Base-by-base conservation (phyloP, 2,329 filamentous ascomycete species). In the Fusarium robinianum region DNA sequence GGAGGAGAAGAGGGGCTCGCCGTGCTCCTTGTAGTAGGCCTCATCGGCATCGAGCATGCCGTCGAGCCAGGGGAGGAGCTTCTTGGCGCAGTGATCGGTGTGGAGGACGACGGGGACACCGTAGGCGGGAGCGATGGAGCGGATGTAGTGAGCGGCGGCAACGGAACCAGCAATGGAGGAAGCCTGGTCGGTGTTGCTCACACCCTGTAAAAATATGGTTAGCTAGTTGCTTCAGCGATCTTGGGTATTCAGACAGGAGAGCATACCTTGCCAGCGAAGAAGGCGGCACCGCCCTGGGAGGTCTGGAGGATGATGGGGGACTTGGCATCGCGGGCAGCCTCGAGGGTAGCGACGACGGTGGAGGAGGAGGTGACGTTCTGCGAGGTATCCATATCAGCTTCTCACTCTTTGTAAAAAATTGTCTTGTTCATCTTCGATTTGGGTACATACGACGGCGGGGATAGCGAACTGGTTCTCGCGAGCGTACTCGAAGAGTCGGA, bases 51-150 rank as follows among this genome's bases (percentile, higher is more conserved):
- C 90, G 62, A 97, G 75, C 85, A 96, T 91, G 70, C 91, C 91
- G 67, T 96, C 91, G 69, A 97, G 79, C 92, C 92, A 97, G 53
- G 94, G 94, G 45, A 97, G 85, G 48, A 97, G 89, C 85, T 97
- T 97, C 88, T 97, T 97, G 69, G 94, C 92, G 76, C 92, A 96
- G 80, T 97, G 94, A 72, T 99, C 94, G 69, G 92, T 95, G 83
- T 96, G 91, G 49, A 97, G 84, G 63, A 97, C 79, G 61, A 96
- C 90, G 65, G 92, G 92, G 58, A 97, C 77, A 62, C 86, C 90
- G 75, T 99, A 99, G 61, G 81, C 62, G 50, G 92, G 89, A 38
- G 94, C 90, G 64, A 97, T 76, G 60, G 87, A 78, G 67, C 91
- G 89, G 76, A 96, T 90, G 79, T 89, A 97, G 78, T 96, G 88